phyloP scores from a whole-genome alignment of 371 early-diverging fungal species.

The Circinella minor region DNA sequence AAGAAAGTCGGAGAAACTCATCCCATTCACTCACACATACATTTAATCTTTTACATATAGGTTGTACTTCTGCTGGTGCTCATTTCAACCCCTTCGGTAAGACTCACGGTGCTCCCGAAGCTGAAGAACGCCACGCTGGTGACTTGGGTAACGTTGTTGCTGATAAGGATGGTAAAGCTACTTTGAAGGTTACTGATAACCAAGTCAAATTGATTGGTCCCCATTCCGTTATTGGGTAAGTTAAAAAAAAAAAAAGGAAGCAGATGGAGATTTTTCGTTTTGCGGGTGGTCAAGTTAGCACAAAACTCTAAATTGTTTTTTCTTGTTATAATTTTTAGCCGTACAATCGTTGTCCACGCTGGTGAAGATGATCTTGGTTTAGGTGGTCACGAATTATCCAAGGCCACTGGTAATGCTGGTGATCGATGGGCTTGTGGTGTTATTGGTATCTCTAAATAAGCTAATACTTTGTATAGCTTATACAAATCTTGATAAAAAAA shows the following conservation, averaged over 20 bases:
- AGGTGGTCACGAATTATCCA: slow-evolving; percentile 76
- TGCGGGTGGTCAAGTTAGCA: background rate
- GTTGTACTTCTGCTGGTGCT: slow-evolving; percentile 81
- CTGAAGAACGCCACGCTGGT: slow-evolving; percentile 81
- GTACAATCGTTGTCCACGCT: slow-evolving; percentile 86
- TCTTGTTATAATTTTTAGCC: slow-evolving; percentile 58
- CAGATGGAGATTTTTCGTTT: no score
- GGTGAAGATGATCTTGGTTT: slow-evolving; percentile 86
- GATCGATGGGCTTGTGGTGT: slow-evolving; percentile 88
- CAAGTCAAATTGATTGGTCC: slow-evolving; percentile 80
- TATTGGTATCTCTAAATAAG: slow-evolving; percentile 63
- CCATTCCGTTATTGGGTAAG: slow-evolving; percentile 78
- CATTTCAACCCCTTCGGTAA: slow-evolving; percentile 87
- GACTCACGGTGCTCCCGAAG: slow-evolving; percentile 85
- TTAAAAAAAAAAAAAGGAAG: background rate
- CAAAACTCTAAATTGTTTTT: slow-evolving; percentile 41
- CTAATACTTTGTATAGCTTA: no score
- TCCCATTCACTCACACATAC: background rate
- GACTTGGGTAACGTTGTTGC: slow-evolving; percentile 88
- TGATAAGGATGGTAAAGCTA: slow-evolving; percentile 61
- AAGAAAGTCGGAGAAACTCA: slow-evolving; percentile 2
- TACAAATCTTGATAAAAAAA: no score
- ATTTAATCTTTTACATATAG: slow-evolving; percentile 20
- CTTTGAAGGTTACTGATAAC: slow-evolving; percentile 62
- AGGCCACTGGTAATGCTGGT: slow-evolving; percentile 88